Percentiles rank a stretch among this genome's conserved stretches.
Evolutionary conservation across 768 basidiomycete genomes (phyloP).

Genomic region (Pleurotus platypus): DNA sequence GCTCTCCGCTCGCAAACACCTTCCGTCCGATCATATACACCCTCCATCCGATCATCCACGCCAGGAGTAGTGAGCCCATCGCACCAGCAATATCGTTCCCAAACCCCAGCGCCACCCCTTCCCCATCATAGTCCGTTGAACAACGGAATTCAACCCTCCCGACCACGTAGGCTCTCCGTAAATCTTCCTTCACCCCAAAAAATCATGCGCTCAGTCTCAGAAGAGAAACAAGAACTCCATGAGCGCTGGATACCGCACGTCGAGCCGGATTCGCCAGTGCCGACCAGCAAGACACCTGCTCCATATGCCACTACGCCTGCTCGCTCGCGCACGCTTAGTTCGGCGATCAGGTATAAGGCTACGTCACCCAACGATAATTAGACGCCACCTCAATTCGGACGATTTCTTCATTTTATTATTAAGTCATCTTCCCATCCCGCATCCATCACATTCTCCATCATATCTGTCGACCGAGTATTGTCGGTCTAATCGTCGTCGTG

Average conservation of each 20-base stretch:
- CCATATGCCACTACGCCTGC: neutral
- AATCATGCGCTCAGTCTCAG: slow-evolving; percentile 58
- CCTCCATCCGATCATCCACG: slow-evolving; percentile 25
- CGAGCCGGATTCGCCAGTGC: slow-evolving; percentile 14
- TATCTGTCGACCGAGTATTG: neutral
- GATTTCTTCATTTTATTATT: neutral
- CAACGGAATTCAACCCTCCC: slow-evolving; percentile 25
- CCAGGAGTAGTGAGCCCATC: slow-evolving; percentile 25
- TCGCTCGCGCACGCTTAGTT: neutral
- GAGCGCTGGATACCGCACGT: slow-evolving; percentile 64
- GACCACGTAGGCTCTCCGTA: slow-evolving; percentile 44
- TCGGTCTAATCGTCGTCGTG: neutral
- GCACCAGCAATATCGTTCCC: slow-evolving; percentile 22
- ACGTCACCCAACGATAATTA: slow-evolving; percentile 6
- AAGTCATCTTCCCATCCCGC: neutral
- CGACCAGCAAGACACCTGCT: slow-evolving; percentile 2
- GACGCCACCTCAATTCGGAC: neutral
- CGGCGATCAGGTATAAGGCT: slow-evolving; percentile 5
- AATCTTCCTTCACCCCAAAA: slow-evolving; percentile 45
- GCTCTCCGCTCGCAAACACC: slow-evolving; percentile 28
- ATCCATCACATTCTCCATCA: neutral
- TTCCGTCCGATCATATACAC: slow-evolving; percentile 25
- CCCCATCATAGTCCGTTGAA: slow-evolving; percentile 12
- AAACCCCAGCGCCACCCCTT: slow-evolving; percentile 23
- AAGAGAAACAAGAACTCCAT: slow-evolving; percentile 59